Evolutionary conservation across 768 basidiomycete species (phyloP).

Genomic region (Phanerochaete carnosa): DNA sequence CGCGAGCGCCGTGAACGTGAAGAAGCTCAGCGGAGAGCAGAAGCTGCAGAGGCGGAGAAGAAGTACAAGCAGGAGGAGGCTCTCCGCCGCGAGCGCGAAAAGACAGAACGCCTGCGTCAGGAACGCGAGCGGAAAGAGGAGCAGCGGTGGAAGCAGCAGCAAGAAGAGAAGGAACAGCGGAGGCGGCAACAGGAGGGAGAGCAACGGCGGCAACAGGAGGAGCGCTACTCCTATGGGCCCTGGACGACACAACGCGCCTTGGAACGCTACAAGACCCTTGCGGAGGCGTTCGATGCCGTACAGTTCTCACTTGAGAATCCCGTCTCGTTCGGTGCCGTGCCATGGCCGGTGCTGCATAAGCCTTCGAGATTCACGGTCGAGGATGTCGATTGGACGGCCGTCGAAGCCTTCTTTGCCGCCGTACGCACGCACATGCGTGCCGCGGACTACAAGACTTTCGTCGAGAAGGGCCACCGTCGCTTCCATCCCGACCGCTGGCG

Average conservation of each 20-base stretch:
- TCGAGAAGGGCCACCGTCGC: conserved; percentile 67
- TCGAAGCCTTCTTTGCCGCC: conserved; percentile 66
- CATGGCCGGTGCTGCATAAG: conserved; percentile 70
- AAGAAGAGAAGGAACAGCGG: conserved; percentile 28
- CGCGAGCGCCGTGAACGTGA: neutral
- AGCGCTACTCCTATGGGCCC: conserved; percentile 51
- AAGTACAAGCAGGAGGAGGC: conserved; percentile 20
- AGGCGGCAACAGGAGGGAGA: conserved; percentile 19
- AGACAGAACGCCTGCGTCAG: conserved; percentile 17
- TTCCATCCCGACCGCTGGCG: conserved; percentile 85
- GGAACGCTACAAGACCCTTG: conserved; percentile 60
- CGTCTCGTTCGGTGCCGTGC: conserved; percentile 59
- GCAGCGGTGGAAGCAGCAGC: conserved; percentile 5
- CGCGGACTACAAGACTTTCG: conserved; percentile 61
- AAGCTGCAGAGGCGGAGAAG: conserved; percentile 3
- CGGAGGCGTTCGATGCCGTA: conserved; percentile 60
- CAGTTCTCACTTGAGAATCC: conserved; percentile 52
- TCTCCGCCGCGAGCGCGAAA: conserved; percentile 23
- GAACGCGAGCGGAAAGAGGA: conserved; percentile 26
- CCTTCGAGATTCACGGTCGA: conserved; percentile 53
- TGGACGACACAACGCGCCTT: conserved; percentile 70
- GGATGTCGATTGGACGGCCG: conserved; percentile 68
- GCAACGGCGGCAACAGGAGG: conserved; percentile 44
- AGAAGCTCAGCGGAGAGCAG: neutral
- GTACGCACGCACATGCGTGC: conserved; percentile 48